phyloP scores from a whole-genome alignment of 2,329 filamentous ascomycete species.

The Domatiomyces catenatus region DNA sequence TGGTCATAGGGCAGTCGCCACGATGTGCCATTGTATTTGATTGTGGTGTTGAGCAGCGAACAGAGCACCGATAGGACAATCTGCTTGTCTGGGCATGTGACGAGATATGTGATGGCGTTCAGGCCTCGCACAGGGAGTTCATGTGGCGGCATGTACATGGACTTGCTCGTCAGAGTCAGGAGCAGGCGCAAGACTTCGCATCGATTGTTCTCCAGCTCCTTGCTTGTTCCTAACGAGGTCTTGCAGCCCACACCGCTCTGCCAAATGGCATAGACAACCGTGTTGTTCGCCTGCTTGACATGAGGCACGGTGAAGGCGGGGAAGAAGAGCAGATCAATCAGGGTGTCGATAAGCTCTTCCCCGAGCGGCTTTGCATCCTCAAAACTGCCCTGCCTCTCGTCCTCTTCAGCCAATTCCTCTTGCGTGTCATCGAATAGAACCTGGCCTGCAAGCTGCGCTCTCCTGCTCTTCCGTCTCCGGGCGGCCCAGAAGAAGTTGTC shows the following conservation, averaged over 20 bases:
- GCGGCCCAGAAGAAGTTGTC: slow-evolving; percentile 82
- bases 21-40: slow-evolving; percentile 88
- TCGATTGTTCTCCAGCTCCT: slow-evolving; percentile 83
- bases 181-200: slow-evolving; percentile 78
- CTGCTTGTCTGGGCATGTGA: slow-evolving; percentile 78
- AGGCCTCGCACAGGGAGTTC: slow-evolving; percentile 69
- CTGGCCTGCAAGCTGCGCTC: slow-evolving; percentile 51
- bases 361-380: slow-evolving; percentile 76
- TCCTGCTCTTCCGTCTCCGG: slow-evolving; percentile 56
- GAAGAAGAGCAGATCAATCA: slow-evolving; percentile 83
- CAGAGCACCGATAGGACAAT: slow-evolving; percentile 78
- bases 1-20: slow-evolving; percentile 94
- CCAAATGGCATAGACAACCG: slow-evolving; percentile 91
- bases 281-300: slow-evolving; percentile 53
- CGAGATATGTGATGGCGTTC: slow-evolving; percentile 73
- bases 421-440: slow-evolving; percentile 70
- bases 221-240: slow-evolving; percentile 69
- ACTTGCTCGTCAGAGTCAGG: slow-evolving; percentile 72
- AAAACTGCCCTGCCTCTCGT: slow-evolving; percentile 35
- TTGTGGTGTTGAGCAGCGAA: slow-evolving; percentile 81
- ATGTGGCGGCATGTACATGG: slow-evolving; percentile 78
- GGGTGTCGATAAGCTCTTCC: slow-evolving; percentile 80
- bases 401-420: slow-evolving; percentile 28
- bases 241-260: slow-evolving; percentile 96
- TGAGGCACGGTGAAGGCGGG: slow-evolving; percentile 73